Evolutionary conservation across 805 yeast species (phyloP).

Genomic region (Wickerhamomyces subpelliculosus): DNA sequence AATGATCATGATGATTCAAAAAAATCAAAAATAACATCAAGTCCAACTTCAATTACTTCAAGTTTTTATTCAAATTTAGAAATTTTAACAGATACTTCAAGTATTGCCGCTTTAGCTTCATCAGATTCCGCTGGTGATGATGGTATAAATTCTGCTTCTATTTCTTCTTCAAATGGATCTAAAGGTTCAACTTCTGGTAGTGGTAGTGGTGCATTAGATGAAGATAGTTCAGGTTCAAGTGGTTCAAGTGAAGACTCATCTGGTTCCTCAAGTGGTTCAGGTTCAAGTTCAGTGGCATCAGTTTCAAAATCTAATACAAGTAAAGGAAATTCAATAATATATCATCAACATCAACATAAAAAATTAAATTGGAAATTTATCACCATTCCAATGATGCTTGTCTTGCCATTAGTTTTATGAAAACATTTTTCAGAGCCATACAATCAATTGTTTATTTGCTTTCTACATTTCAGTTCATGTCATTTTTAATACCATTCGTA

Average conservation of each 20-base stretch:
- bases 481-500: no score
- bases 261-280: neutral
- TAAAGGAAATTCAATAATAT: no score
- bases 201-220: neutral
- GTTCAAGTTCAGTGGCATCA: no score
- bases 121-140: neutral
- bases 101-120: constrained; percentile 6
- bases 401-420: neutral
- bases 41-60: neutral
- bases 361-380: neutral
- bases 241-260: neutral
- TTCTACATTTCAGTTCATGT: no score
- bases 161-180: neutral
- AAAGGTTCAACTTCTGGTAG: neutral
- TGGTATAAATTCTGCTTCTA: neutral
- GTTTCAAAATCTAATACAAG: no score
- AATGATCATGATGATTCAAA: no score
- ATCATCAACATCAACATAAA: neutral
- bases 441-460: no score
- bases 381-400: neutral
- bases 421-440: no score
- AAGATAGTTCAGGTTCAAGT: neutral
- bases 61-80: constrained; percentile 16
- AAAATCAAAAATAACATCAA: neutral
- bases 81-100: constrained; percentile 14